Evolutionary conservation across 352 stramenopile genomes (phyloP).

Genomic region (Phytophthora pistaciae): DNA sequence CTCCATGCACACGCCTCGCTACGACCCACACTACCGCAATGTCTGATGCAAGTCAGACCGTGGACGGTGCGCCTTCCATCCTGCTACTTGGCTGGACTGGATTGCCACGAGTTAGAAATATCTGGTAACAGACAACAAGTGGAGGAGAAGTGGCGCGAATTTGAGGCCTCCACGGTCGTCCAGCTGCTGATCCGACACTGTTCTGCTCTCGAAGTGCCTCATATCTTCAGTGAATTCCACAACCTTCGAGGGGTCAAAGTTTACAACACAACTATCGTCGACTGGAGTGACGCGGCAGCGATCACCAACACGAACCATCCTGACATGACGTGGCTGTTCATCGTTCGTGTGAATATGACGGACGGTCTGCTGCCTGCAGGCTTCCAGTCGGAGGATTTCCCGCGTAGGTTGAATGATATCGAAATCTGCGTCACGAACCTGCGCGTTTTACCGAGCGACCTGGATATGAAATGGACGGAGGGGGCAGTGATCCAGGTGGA

Average conservation of each 20-base stretch:
- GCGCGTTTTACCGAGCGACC: not conserved
- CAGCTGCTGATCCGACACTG: conserved; percentile 45
- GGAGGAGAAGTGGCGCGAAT: conserved; percentile 12
- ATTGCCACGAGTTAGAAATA: conserved; percentile 25
- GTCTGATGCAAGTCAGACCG: conserved; percentile 38
- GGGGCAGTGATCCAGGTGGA: conserved; percentile 23
- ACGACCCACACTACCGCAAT: conserved; percentile 21
- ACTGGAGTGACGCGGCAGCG: conserved; percentile 33
- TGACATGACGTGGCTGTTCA: conserved; percentile 32
- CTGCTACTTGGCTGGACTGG: conserved; percentile 46
- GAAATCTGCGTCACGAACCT: not conserved
- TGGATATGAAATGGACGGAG: not conserved
- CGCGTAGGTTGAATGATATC: not conserved
- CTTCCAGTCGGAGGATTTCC: conserved; percentile 21
- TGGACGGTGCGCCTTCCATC: conserved; percentile 35
- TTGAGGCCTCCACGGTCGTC: conserved; percentile 30
- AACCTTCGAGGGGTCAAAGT: conserved; percentile 38
- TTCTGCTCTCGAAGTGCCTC: conserved; percentile 24
- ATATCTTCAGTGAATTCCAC: conserved; percentile 23
- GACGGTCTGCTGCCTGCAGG: conserved; percentile 37
- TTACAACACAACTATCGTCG: conserved; percentile 44
- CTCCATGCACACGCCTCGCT: conserved; percentile 27
- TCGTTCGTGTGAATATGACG: conserved; percentile 44
- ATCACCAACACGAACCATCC: conserved; percentile 24
- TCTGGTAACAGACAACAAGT: conserved; percentile 21